Evolutionary conservation across 192 early-diverging fungal species (phyloP).

Genomic region (Gaertneriomyces sp.): DNA sequence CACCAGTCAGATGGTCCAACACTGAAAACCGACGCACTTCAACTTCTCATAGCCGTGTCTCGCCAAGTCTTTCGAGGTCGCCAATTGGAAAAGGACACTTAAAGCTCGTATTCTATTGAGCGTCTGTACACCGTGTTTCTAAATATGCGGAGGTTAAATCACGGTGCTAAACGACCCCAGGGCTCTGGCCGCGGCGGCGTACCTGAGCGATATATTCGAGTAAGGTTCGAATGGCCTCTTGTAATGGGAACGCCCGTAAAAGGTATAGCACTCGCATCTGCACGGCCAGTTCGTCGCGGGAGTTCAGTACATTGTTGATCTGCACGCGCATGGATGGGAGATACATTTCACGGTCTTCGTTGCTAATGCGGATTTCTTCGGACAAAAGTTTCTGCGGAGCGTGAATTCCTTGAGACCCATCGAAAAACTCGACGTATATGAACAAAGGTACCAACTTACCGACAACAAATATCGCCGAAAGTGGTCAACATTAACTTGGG

Average conservation of each 20-base stretch:
- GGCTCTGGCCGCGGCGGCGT: not conserved
- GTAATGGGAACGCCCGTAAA: slow-evolving; percentile 34
- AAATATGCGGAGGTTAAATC: slow-evolving; percentile 10
- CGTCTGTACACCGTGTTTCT: slow-evolving; percentile 41
- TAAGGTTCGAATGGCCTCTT: slow-evolving; percentile 41
- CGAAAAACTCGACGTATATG: not conserved
- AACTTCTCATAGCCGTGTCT: slow-evolving; percentile 21
- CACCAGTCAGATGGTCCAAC: not conserved
- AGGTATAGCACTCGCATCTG: slow-evolving; percentile 54
- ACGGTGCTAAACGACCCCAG: slow-evolving; percentile 2
- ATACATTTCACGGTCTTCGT: slow-evolving; percentile 34
- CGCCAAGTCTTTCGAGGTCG: slow-evolving; percentile 44
- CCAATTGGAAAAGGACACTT: slow-evolving; percentile 54
- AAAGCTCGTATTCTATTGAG: slow-evolving; percentile 59
- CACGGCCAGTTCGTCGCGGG: slow-evolving; percentile 29
- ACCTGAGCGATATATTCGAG: slow-evolving; percentile 50
- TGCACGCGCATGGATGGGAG: slow-evolving; percentile 47
- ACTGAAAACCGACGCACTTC: slow-evolving; percentile 1
- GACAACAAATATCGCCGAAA: slow-evolving; percentile 31
- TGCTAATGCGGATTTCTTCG: slow-evolving; percentile 12
- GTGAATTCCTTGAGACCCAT: not conserved
- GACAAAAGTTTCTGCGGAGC: slow-evolving; percentile 9
- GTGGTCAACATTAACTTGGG: slow-evolving; percentile 39
- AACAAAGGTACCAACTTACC: slow-evolving; percentile 11
- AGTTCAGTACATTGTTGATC: slow-evolving; percentile 39